Percentiles rank a stretch among this genome's conserved stretches.
These are phyloP conservation scores for Miamiensis avidus DNA, from an alignment of 169 alveolate genomes.

Conservation along the genomic window DNA sequence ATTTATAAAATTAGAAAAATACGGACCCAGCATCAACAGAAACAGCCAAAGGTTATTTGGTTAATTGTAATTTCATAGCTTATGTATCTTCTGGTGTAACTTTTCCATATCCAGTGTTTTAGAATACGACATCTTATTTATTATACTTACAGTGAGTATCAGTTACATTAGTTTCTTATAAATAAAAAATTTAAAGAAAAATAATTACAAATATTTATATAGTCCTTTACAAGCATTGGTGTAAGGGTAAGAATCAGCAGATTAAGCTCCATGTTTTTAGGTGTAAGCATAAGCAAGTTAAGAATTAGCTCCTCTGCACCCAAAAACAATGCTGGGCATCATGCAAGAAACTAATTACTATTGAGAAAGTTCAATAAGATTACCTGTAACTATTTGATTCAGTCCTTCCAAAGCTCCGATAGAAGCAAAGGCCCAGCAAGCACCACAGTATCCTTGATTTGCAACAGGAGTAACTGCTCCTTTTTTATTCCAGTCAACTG, in stretches of 20 bases:
- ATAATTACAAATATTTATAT: background rate
- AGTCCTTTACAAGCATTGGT: background rate
- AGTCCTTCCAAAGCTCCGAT: slow-evolving; percentile 39
- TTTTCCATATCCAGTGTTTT: background rate
- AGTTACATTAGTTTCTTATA: background rate
- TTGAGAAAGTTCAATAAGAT: slow-evolving; percentile 19
- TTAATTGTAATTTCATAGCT: background rate
- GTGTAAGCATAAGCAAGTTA: background rate
- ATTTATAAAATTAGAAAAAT: background rate
- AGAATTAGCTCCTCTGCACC: background rate
- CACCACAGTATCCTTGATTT: slow-evolving; percentile 46
- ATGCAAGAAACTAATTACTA: slow-evolving; percentile 35
- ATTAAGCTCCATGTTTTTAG: background rate
- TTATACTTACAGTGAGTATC: background rate
- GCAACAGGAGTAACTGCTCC: slow-evolving; percentile 4
- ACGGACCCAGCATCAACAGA: slow-evolving; percentile 1
- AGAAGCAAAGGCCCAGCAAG: slow-evolving; percentile 43
- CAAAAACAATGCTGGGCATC: background rate
- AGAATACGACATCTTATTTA: background rate
- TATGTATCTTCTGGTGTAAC: background rate
- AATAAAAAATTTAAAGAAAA: background rate
- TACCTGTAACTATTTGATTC: slow-evolving; percentile 1
- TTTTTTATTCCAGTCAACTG: slow-evolving; percentile 27
- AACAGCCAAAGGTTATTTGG: background rate
- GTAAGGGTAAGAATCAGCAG: background rate